Evolutionary conservation across 768 basidiomycete genomes (phyloP), one percentile per base, ranked within the genome.

Genomic region (Collybia sordida): DNA sequence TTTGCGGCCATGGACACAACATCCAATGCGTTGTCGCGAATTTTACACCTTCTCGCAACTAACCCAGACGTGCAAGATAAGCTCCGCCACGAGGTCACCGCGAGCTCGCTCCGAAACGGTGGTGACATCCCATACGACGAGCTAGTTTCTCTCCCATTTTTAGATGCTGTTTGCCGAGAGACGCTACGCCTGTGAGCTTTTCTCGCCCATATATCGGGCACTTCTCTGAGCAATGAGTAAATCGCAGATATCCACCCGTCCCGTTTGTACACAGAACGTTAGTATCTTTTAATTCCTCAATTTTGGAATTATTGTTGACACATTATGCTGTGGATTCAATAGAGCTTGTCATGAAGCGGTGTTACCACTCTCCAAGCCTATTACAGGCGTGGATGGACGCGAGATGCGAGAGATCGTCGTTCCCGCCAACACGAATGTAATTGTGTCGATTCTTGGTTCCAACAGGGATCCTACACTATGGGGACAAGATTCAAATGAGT

Each of bases 401-500:
- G 49, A 54, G 11, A 58, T 65, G 11, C 44, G 64, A 25, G 59
- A 60, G 18, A 56, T 74, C 34, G 39, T 50, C 17, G 55, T 76
- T 23, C 58, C 72, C 1, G 59, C 59, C 12, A 62, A 65, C 17
- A 68, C 71, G 0, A 51, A 53, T 6, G 50, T 78, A 18, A 56
- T 65, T 2, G 51, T 77, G 3, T 65, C 70, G 0, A 64, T 77
- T 37, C 36, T 60, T 7, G 42, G 50, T 18, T 59, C 74, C 9
- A 76, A 79, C 58, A 56, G 67, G 9, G 66, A 71, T 27, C 50
- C 60, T 1, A 60, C 51, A 6, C 46, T 78, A 22, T 79, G 74
- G 70, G 79, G 79, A 3, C 49, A 60, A 1, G 74, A 78, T 50
- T 65, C 66, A 6, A 55, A 51, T 15, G 67, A 72, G 49, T 77